These are phyloP conservation scores for Serendipita sp. DNA, from an alignment of 768 basidiomycete genomes.

Conservation along the genomic window DNA sequence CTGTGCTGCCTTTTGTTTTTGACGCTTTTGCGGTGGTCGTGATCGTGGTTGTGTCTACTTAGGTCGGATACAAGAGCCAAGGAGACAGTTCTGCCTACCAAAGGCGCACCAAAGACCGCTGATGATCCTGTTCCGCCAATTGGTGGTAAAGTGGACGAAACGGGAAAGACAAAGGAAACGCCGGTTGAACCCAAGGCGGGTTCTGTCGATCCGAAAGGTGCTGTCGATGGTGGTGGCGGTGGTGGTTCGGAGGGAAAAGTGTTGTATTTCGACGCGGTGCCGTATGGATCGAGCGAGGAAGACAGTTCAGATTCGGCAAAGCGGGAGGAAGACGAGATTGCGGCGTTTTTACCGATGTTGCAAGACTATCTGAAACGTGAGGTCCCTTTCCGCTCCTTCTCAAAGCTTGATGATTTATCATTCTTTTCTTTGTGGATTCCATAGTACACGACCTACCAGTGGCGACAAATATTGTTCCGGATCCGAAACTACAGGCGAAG, in stretches of 20 bases:
- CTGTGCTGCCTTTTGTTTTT: neutral
- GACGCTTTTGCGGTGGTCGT: neutral
- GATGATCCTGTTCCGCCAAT: neutral
- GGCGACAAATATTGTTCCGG: neutral
- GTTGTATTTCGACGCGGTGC: slow-evolving; percentile 1
- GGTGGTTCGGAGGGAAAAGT: neutral
- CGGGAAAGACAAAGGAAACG: neutral
- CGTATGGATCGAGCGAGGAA: neutral
- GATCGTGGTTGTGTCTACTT: neutral
- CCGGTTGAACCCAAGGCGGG: no score
- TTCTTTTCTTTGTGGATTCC: neutral
- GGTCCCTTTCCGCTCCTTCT: slow-evolving; percentile 19
- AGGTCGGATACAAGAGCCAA: neutral
- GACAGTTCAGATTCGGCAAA: slow-evolving; percentile 11
- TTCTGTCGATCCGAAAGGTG: no score
- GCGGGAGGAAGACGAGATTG: slow-evolving; percentile 43
- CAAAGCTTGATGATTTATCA: slow-evolving; percentile 13
- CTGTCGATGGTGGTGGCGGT: no score
- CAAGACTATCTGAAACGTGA: slow-evolving; percentile 53
- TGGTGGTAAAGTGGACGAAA: neutral
- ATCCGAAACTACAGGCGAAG: neutral
- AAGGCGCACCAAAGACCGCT: no score
- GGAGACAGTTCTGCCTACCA: neutral
- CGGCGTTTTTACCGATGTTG: slow-evolving; percentile 63
- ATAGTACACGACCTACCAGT: slow-evolving; percentile 21